These are phyloP conservation scores for Mucor plumbeus DNA, from an alignment of 371 early-diverging fungal genomes.

Conservation along the genomic window DNA sequence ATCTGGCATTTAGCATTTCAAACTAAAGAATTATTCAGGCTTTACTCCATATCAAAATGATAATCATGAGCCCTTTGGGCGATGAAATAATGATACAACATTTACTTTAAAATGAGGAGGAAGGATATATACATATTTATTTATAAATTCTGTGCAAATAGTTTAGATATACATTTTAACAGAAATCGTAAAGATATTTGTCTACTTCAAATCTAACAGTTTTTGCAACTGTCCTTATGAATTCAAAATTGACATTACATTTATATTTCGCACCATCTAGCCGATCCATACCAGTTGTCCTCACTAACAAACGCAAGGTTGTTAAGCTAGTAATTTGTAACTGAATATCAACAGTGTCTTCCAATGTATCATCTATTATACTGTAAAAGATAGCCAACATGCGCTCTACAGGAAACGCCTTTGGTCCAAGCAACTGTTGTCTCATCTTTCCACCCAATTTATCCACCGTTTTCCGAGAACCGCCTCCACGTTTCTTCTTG, in stretches of 20 bases:
- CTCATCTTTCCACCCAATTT: conserved; percentile 65
- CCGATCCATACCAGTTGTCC: conserved; percentile 71
- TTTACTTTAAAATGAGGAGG: no score
- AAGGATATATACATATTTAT: not conserved
- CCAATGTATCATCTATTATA: conserved; percentile 74
- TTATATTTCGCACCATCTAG: conserved; percentile 83
- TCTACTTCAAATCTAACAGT: conserved; percentile 82
- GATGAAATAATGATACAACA: no score
- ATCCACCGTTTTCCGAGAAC: conserved; percentile 46
- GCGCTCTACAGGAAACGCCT: conserved; percentile 88
- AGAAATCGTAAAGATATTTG: conserved; percentile 83
- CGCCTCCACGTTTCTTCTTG: conserved; percentile 55
- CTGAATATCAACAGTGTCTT: conserved; percentile 80
- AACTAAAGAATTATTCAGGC: no score
- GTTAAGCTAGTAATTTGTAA: conserved; percentile 82
- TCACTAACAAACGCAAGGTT: conserved; percentile 72
- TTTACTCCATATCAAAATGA: no score
- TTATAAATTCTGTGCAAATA: no score
- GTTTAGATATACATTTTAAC: conserved; percentile 4
- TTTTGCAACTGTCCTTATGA: conserved; percentile 67
- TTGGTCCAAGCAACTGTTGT: conserved; percentile 91
- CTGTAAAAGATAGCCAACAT: conserved; percentile 95
- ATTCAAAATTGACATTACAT: conserved; percentile 85
- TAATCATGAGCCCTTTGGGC: no score
- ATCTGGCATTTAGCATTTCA: no score